Base-by-base conservation (phyloP, 805 yeast genomes). In the Saturnispora quitensis region DNA sequence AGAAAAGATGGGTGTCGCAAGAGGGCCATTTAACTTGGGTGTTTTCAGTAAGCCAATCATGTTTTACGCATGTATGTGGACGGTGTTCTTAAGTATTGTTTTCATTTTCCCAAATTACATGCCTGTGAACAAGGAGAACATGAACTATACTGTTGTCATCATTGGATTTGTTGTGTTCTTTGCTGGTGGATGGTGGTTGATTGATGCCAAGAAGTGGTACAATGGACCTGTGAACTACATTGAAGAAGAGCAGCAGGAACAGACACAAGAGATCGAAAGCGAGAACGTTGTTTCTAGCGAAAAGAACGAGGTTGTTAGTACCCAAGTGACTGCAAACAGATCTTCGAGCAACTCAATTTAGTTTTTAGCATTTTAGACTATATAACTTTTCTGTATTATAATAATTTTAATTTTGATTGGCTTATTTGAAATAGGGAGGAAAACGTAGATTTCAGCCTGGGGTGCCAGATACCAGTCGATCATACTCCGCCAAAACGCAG, bases 71-170 rank as follows among this genome's bases (percentile, higher is more conserved):
- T 72, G 67, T 43, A 17, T 63, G 20, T 78, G 81, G 78, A 68
- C 76, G n/a, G 60, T 63, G 2, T 77, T 71, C 54, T 71, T 70
- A 8, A 73, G 78, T 5, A 64, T 75, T 48, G 75, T 77, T 62
- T 69, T 71, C 52, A 68, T 76, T 68, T 76, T 78, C 72, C 82
- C 83, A 50, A 75, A 75, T 56, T 65, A 64, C 53, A 72, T 67
- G 67, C 68, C 70, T 13, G 80, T 76, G 33, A 58, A 58, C 27
- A 62, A 65, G 53, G 70, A 70, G 35, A 61, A 74, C 47, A 78
- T 78, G 83, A 78, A 78, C 62, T 78, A 78, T 62, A 77, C 82
- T 5, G 68, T 70, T 55, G 80, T 73, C 15, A 74, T 78, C 48
- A 45, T 78, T 68, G 81, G 68, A 58, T 53, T 65, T 64, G 65